Evolutionary conservation across 2,329 filamentous ascomycete genomes (phyloP).

Genomic region (Aphanocladium album): DNA sequence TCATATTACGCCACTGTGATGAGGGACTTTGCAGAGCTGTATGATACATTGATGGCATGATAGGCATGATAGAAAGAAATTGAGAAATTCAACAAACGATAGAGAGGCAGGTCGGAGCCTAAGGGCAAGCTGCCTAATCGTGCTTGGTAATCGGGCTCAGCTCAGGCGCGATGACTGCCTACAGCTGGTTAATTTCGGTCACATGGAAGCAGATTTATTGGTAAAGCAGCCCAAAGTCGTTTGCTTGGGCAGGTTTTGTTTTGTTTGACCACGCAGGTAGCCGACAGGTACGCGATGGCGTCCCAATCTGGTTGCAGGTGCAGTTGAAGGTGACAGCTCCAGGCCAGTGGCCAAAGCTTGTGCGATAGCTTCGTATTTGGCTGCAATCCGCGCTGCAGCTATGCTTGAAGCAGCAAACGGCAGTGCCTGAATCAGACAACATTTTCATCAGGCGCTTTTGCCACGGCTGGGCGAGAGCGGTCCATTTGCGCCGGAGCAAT

Average conservation of each 20-base stretch:
- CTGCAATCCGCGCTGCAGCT: not conserved
- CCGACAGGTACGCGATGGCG: not conserved
- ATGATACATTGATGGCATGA: not conserved
- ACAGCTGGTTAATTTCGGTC: not conserved
- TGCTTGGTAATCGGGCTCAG: not conserved
- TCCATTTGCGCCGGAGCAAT: not conserved
- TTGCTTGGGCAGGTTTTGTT: not conserved
- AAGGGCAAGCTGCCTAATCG: not conserved
- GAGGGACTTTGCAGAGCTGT: not conserved
- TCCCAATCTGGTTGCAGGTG: not conserved
- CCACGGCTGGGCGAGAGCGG: not conserved
- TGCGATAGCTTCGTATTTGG: not conserved
- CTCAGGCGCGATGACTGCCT: constrained; percentile 1
- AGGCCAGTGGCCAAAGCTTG: not conserved
- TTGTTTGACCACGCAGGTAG: not conserved
- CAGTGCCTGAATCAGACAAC: not conserved
- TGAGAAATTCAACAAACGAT: not conserved
- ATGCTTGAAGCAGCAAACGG: not conserved
- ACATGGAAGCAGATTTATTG: not conserved
- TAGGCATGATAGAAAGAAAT: not conserved
- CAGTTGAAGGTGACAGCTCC: not conserved
- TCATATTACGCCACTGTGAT: constrained; percentile 75
- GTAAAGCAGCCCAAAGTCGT: not conserved
- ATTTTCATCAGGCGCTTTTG: not conserved
- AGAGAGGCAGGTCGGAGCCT: not conserved